Conservation (phyloP, 805 yeast genomes). For the Saturnispora hagleri region DNA sequence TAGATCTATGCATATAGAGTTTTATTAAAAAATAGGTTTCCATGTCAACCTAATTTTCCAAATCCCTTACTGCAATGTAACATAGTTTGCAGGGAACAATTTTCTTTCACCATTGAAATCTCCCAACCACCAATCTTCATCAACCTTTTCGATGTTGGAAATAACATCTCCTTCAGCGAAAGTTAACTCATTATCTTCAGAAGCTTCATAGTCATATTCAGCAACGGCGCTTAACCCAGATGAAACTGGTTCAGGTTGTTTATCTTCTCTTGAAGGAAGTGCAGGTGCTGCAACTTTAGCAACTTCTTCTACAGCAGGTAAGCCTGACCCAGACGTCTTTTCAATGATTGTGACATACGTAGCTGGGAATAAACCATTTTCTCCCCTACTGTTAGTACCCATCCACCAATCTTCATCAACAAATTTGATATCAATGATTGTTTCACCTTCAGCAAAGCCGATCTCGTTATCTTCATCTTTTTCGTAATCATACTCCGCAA, state of each 20-base stretch:
- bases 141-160: constrained; percentile 75
- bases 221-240: constrained; percentile 47
- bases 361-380: constrained; percentile 49
- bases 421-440: constrained; percentile 54
- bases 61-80: constrained; percentile 25
- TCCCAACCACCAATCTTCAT: constrained; percentile 98
- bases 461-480: constrained; percentile 74
- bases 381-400: constrained; percentile 31
- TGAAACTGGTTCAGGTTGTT: constrained; percentile 17
- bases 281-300: constrained; percentile 15
- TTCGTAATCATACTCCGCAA: constrained; percentile 74
- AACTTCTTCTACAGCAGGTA: neutral
- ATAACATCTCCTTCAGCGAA: constrained; percentile 81
- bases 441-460: constrained; percentile 56
- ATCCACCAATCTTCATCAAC: constrained; percentile 71
- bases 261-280: constrained; percentile 8
- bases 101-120: constrained; percentile 69
- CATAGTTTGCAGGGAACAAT: constrained; percentile 89
- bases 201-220: constrained; percentile 75
- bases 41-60: neutral
- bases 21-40: neutral
- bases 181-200: constrained; percentile 83
- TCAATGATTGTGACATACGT: constrained; percentile 38
- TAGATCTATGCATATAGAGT: neutral
- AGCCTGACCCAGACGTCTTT: neutral